phyloP scores from a whole-genome alignment of 2,329 filamentous ascomycete species.

The Verticillium longisporum region DNA sequence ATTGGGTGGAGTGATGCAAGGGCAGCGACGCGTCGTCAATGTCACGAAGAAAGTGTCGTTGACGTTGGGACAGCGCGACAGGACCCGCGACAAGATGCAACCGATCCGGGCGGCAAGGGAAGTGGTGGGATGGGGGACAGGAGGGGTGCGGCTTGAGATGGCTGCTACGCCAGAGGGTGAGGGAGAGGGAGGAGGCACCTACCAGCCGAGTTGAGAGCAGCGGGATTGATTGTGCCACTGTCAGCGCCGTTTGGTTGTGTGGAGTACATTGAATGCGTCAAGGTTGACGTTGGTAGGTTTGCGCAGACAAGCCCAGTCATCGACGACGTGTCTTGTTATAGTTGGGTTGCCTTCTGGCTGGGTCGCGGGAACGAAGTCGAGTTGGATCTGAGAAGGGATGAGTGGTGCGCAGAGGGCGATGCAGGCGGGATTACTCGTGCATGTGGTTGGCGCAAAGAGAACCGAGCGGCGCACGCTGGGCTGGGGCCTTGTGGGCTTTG shows the following conservation, averaged over 20 bases:
- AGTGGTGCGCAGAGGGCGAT: constrained; percentile 31
- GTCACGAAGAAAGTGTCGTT: background rate
- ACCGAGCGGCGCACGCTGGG: constrained; percentile 6
- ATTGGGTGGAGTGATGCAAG: background rate
- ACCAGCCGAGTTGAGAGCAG: constrained; percentile 76
- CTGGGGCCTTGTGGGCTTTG: background rate
- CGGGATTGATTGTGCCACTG: constrained; percentile 86
- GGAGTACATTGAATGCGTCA: constrained; percentile 40
- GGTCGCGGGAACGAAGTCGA: constrained; percentile 24
- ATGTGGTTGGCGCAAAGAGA: constrained; percentile 42
- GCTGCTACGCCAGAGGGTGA: constrained; percentile 1
- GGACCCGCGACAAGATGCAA: background rate
- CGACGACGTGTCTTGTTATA: constrained; percentile 57
- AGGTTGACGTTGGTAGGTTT: constrained; percentile 17
- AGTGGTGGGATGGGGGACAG: background rate
- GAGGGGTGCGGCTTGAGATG: constrained; percentile 10
- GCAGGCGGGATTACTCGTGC: constrained; percentile 39
- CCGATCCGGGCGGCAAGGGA: background rate
- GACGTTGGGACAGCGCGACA: background rate
- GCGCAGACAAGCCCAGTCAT: constrained; percentile 19
- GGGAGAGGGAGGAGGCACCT: constrained; percentile 35
- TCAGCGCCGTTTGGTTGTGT: constrained; percentile 68
- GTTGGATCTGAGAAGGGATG: constrained; percentile 24
- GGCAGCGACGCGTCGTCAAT: background rate
- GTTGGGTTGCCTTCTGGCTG: constrained; percentile 37